These are phyloP conservation scores for Tylopilus felleus DNA, from an alignment of 768 basidiomycete genomes.

Conservation along the genomic window DNA sequence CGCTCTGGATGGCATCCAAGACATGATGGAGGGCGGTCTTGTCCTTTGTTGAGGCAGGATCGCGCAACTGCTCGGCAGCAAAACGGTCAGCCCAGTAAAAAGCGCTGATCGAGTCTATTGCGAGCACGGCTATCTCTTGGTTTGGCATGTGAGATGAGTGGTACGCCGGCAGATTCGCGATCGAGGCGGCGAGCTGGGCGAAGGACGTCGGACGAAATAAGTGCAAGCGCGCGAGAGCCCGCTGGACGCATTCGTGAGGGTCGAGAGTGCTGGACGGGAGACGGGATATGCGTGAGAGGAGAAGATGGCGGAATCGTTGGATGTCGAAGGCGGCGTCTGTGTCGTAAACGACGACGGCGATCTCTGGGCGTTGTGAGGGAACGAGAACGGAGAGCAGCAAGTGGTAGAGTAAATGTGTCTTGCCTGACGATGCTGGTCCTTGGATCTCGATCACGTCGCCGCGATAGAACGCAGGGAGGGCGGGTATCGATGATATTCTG, in stretches of 20 bases:
- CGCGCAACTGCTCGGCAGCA: conserved; percentile 50
- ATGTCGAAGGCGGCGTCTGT: conserved; percentile 65
- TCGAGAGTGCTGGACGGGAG: conserved; percentile 17
- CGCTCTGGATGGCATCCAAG: conserved; percentile 42
- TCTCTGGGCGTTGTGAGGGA: conserved; percentile 46
- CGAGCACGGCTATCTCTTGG: conserved; percentile 60
- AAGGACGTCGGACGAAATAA: conserved; percentile 69
- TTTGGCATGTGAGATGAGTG: conserved; percentile 47
- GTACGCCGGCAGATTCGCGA: conserved; percentile 55
- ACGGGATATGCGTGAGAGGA: conserved; percentile 44
- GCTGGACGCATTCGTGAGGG: conserved; percentile 31
- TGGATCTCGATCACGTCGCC: conserved; percentile 77
- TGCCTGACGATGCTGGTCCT: conserved; percentile 71
- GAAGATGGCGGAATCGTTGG: conserved; percentile 48
- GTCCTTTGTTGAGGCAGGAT: conserved; percentile 9
- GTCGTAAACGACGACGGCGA: conserved; percentile 67
- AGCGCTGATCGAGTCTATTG: conserved; percentile 71
- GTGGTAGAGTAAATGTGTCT: conserved; percentile 74
- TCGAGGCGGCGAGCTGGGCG: conserved; percentile 63
- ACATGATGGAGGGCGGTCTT: conserved; percentile 42
- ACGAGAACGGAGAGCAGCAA: conserved; percentile 57
- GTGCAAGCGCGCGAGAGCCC: conserved; percentile 54
- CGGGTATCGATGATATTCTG: conserved; percentile 5
- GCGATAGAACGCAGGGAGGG: conserved; percentile 34
- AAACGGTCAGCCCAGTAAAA: conserved; percentile 80